Percentiles rank a stretch among this genome's conserved stretches.
These are phyloP conservation scores for Yarrowia sp. DNA, from an alignment of 805 yeast genomes.

Conservation along the genomic window DNA sequence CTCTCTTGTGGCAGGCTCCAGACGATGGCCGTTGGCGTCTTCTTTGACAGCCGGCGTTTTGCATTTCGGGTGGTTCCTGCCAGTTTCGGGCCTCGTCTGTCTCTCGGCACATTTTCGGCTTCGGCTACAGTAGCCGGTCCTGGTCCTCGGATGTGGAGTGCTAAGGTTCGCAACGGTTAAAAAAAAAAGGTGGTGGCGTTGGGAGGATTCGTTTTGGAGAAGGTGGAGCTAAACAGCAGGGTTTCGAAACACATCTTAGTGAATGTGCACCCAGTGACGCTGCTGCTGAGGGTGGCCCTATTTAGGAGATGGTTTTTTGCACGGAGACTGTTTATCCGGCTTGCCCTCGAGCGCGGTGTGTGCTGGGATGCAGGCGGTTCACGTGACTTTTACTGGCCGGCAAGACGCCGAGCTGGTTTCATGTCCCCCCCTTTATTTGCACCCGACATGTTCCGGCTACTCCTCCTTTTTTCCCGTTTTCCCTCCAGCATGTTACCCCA, in stretches of 20 bases:
- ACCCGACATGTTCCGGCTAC: not conserved
- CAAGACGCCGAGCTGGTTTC: not conserved
- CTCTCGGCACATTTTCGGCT: slow-evolving; percentile 12
- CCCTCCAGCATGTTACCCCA: not conserved
- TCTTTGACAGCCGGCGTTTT: no score
- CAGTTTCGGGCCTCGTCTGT: not conserved
- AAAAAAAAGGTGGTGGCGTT: not conserved
- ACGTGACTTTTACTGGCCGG: not conserved
- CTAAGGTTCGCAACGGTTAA: not conserved
- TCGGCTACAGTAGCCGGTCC: not conserved
- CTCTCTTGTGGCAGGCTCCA: not conserved
- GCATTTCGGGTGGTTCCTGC: not conserved
- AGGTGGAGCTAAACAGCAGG: not conserved
- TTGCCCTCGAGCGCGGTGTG: no score
- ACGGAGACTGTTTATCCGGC: not conserved
- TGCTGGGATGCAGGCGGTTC: no score
- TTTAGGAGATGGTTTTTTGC: not conserved
- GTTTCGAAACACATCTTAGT: no score
- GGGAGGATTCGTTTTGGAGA: not conserved
- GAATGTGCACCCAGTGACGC: not conserved
- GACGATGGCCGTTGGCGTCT: not conserved
- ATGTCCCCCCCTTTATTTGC: not conserved
- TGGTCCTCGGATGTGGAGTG: not conserved
- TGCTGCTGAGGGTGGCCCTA: not conserved
- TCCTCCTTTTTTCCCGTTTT: no score